A percentile compares a stretch with the other conserved stretches of the same genome.
phyloP scores from a whole-genome alignment of 2,329 filamentous ascomycete genomes.

The Paecilomyces niveus region DNA sequence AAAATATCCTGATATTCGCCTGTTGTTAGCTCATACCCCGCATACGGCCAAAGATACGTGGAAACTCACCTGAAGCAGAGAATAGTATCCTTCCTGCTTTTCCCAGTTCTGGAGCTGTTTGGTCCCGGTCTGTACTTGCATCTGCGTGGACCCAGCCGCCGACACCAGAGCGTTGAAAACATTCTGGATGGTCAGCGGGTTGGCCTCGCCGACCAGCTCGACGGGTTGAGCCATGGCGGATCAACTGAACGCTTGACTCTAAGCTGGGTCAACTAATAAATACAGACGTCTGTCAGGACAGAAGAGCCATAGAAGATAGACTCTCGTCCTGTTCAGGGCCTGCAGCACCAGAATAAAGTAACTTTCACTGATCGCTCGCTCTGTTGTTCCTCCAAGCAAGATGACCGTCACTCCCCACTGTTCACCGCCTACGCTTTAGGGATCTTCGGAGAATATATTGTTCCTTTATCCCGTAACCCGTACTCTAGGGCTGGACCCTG shows the following conservation, averaged over 20 bases:
- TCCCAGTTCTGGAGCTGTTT: constrained; percentile 70
- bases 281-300: not conserved
- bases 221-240: constrained; percentile 60
- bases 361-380: not conserved
- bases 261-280: not conserved
- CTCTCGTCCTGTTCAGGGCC: not conserved
- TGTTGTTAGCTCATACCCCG: not conserved
- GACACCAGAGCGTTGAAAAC: constrained; percentile 59
- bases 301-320: not conserved
- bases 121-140: constrained; percentile 58
- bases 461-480: constrained; percentile 10
- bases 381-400: not conserved
- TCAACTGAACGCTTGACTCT: constrained; percentile 3
- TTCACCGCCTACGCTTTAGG: not conserved
- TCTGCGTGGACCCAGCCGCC: constrained; percentile 57
- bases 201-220: constrained; percentile 77
- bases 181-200: constrained; percentile 57
- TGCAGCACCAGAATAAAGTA: not conserved
- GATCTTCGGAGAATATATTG: constrained; percentile 6
- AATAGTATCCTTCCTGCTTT: constrained; percentile 57
- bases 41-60: not conserved
- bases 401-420: not conserved
- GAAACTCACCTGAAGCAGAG: constrained; percentile 56
- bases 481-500: constrained; percentile 26
- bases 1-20: constrained; percentile 58